Percentiles rank a stretch among this genome's conserved stretches.
Conservation (phyloP, 176 grass and related monocot species). For the Ensete glaucum region DNA sequence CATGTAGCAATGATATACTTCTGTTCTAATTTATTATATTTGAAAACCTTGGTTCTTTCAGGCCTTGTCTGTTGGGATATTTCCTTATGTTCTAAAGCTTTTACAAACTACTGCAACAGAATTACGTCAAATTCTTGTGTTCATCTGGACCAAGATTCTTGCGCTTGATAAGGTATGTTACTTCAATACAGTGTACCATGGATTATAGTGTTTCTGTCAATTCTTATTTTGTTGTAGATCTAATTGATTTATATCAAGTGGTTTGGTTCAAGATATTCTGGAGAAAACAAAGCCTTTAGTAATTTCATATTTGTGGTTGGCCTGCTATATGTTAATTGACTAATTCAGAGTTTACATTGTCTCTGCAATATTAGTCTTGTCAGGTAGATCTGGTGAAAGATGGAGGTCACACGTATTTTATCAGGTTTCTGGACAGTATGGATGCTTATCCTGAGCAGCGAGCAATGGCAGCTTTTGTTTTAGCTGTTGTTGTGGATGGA, state of each 20-base stretch:
- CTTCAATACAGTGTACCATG: background rate
- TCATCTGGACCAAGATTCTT: conserved; percentile 99
- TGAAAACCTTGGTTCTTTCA: conserved; percentile 24
- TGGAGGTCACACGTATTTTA: conserved; percentile 84
- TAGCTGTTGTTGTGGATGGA: conserved; percentile 91
- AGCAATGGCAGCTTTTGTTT: conserved; percentile 91
- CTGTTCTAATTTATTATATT: conserved; percentile 15
- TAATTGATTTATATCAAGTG: no score
- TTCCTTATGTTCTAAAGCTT: conserved; percentile 93
- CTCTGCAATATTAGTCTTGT: conserved; percentile 55
- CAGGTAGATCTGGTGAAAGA: conserved; percentile 98
- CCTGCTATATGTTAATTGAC: background rate
- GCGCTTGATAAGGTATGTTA: conserved; percentile 77
- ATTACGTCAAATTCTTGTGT: conserved; percentile 93
- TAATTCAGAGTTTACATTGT: conserved; percentile 17
- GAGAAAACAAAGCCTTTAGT: background rate
- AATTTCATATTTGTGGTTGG: background rate
- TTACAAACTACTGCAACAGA: conserved; percentile 91
- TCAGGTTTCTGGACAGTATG: conserved; percentile 85
- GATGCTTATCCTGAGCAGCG: conserved; percentile 93
- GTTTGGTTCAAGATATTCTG: no score
- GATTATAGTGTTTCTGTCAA: no score
- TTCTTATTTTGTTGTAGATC: no score
- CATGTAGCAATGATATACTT: conserved; percentile 4
- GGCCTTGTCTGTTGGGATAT: conserved; percentile 94